Conservation (phyloP, 306 rosid genomes). For the Luffa aegyptiaca region DNA sequence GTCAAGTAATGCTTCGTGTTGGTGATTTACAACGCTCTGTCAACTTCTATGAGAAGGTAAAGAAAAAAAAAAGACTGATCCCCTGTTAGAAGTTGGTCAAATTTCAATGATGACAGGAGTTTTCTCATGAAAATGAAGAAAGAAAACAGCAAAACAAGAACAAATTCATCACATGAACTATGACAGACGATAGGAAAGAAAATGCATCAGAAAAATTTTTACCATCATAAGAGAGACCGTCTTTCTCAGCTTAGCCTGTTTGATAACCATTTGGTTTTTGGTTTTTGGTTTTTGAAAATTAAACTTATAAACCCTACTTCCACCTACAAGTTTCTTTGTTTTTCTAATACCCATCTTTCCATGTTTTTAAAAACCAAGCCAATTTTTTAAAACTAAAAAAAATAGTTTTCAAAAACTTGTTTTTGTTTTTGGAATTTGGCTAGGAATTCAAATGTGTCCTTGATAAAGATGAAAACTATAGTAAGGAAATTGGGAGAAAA, state of each 20-base stretch:
- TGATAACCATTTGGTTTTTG: too few relatives aligned
- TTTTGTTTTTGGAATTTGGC: too few relatives aligned
- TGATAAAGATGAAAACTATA: too few relatives aligned
- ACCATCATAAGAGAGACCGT: not conserved
- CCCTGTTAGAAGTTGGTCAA: not conserved
- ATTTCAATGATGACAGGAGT: not conserved
- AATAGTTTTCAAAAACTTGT: too few relatives aligned
- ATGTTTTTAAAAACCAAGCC: too few relatives aligned
- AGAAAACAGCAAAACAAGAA: not conserved
- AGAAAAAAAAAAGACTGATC: not conserved
- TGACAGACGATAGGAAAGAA: not conserved
- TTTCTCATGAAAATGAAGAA: not conserved
- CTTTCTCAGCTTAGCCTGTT: not conserved
- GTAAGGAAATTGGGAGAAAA: too few relatives aligned
- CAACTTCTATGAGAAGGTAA: constrained; percentile 84
- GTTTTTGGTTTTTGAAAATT: too few relatives aligned
- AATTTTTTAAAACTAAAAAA: too few relatives aligned
- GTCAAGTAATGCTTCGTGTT: constrained; percentile 95
- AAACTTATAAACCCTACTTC: too few relatives aligned
- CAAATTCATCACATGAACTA: not conserved
- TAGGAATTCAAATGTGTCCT: too few relatives aligned
- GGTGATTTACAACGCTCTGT: constrained; percentile 76
- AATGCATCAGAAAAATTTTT: not conserved
- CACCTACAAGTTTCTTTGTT: too few relatives aligned
- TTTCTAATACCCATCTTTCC: too few relatives aligned